These are phyloP conservation scores for Kodamaea kakaduensis DNA, from an alignment of 805 yeast genomes.

Conservation along the genomic window DNA sequence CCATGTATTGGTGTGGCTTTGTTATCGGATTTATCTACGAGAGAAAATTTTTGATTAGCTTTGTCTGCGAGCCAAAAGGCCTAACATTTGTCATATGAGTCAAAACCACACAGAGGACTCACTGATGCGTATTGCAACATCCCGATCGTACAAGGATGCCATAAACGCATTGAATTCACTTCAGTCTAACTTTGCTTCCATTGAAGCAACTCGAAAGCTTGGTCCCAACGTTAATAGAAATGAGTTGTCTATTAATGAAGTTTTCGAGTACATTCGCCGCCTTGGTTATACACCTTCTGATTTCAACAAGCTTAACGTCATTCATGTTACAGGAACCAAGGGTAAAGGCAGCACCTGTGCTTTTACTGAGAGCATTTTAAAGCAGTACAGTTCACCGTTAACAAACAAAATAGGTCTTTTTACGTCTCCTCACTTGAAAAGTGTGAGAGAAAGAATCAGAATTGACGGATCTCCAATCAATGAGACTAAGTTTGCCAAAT, in stretches of 20 bases:
- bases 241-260: slow-evolving; percentile 74
- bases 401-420: slow-evolving; percentile 74
- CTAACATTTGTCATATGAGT: slow-evolving; percentile 4
- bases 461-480: slow-evolving; percentile 83
- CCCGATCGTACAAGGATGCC: slow-evolving; percentile 57
- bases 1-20: not conserved
- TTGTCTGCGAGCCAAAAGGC: not conserved
- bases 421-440: slow-evolving; percentile 92
- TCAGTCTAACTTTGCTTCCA: slow-evolving; percentile 87
- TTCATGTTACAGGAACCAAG: slow-evolving; percentile 96
- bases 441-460: slow-evolving; percentile 87
- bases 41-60: not conserved
- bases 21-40: not conserved
- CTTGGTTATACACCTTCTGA: slow-evolving; percentile 51
- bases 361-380: slow-evolving; percentile 75
- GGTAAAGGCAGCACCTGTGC: slow-evolving; percentile 99
- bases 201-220: slow-evolving; percentile 73
- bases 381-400: slow-evolving; percentile 44
- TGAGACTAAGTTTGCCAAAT: slow-evolving; percentile 76
- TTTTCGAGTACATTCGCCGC: slow-evolving; percentile 45
- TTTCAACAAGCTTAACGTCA: slow-evolving; percentile 68
- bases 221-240: slow-evolving; percentile 57
- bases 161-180: slow-evolving; percentile 76
- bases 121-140: slow-evolving; percentile 8
- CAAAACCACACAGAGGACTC: slow-evolving; percentile 1